A percentile compares a stretch with the other conserved stretches of the same genome.
Conservation (phyloP, 2,329 filamentous ascomycete species). For the Tricladium varicosporioides region DNA sequence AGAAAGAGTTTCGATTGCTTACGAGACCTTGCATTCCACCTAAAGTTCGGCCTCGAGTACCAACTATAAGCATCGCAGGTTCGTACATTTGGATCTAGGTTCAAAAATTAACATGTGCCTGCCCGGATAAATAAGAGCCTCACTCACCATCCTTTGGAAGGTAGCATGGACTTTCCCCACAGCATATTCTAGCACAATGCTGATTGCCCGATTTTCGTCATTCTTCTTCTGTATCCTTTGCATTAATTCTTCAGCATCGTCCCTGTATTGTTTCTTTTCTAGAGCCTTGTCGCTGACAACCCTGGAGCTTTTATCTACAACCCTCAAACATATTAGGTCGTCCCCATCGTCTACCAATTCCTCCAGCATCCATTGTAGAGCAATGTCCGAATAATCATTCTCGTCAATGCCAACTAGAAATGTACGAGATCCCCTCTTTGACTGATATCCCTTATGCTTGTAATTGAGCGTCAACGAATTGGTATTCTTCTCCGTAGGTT, state of each 20-base stretch:
- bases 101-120: background rate
- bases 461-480: constrained; percentile 69
- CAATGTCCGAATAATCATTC: constrained; percentile 73
- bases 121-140: no score
- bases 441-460: constrained; percentile 70
- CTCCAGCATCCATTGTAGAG: constrained; percentile 71
- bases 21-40: constrained; percentile 69
- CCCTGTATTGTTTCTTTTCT: constrained; percentile 59
- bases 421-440: constrained; percentile 64
- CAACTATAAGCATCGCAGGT: constrained; percentile 70
- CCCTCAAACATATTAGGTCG: constrained; percentile 70
- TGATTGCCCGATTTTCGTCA: constrained; percentile 68
- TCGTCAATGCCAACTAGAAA: constrained; percentile 72
- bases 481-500: constrained; percentile 53
- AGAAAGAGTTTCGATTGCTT: constrained; percentile 60
- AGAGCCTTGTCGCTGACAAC: constrained; percentile 59
- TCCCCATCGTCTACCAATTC: constrained; percentile 77
- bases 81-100: constrained; percentile 69
- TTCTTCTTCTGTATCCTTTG: constrained; percentile 67
- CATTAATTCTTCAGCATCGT: constrained; percentile 63
- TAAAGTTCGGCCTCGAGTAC: constrained; percentile 65
- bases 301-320: constrained; percentile 69
- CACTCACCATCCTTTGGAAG: constrained; percentile 68
- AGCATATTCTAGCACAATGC: constrained; percentile 68
- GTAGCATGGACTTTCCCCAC: constrained; percentile 71